Evolutionary conservation across 2,329 filamentous ascomycete species (phyloP), one percentile per base, ranked within the genome.

Genomic region (Aureobasidium sp.): DNA sequence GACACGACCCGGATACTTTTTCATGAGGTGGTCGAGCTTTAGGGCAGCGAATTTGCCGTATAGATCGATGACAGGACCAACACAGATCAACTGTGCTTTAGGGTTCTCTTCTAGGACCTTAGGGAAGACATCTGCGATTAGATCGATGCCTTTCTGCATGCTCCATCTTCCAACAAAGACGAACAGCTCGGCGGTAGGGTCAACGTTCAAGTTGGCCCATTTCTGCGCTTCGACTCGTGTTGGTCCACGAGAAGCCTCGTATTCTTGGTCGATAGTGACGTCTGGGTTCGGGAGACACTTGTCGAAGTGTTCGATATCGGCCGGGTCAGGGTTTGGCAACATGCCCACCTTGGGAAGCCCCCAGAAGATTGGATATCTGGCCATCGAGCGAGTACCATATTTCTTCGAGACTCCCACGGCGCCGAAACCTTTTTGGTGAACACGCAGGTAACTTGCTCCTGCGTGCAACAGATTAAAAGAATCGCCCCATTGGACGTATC

Each of bases 81-180:
- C 72, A 65, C 80, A 83, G 50, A 88, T 83, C 10, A 88, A 75
- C 67, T 88, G 85, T 0, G 81, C 80, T 64, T 83, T 81, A 2
- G 79, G 77, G 63, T 85, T 77, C 62, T 82, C 76, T 67, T 87
- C 84, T 3, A 88, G 76, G 32, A 88, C 77, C 32, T 79, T 78
- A 25, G 85, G 84, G 71, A 87, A 85, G 44, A 87, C 83, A 67
- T 88, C 85, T 25, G 85, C 85, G 66, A 88, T 87, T 49, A 88
- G 74, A 69, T 88, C 85, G 57, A 88, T 79, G 58, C 85, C 85
- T 70, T 88, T 88, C 67, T 88, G 85, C 78, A 86, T 82, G 9
- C 82, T 85, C 86, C 85, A 88, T 65, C 85, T 81, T 62, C 85
- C 85, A 47, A 88, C 85, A 66, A 88, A 88, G 9, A 88, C 85